Evolutionary conservation across 2,329 filamentous ascomycete species (phyloP).

Genomic region (Mollisiaceae sp.): DNA sequence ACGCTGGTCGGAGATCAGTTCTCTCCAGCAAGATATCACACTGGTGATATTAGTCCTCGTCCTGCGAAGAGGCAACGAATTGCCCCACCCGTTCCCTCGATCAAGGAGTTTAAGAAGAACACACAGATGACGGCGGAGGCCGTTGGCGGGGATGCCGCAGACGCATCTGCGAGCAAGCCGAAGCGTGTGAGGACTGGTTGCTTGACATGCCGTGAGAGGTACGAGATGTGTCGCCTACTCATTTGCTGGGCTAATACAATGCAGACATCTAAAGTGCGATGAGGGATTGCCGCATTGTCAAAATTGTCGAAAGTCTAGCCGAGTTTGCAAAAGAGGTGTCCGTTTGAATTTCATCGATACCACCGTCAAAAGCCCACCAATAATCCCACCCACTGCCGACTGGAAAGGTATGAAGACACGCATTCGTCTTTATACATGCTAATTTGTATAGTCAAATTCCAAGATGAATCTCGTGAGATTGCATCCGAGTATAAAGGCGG

Average conservation of each 20-base stretch:
- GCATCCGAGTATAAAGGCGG: conserved; percentile 90
- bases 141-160: conserved; percentile 24
- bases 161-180: conserved; percentile 58
- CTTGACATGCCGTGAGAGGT: conserved; percentile 82
- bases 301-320: conserved; percentile 88
- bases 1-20: conserved; percentile 40
- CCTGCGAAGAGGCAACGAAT: conserved; percentile 34
- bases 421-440: conserved; percentile 15
- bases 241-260: not conserved
- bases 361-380: conserved; percentile 69
- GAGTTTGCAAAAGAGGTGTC: conserved; percentile 84
- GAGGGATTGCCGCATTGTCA: conserved; percentile 67
- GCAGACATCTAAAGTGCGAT: conserved; percentile 82
- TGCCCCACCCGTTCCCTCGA: conserved; percentile 21
- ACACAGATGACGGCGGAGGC: conserved; percentile 37
- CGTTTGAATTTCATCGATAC: conserved; percentile 92
- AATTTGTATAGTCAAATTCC: conserved; percentile 67
- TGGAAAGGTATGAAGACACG: conserved; percentile 59
- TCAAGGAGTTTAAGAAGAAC: conserved; percentile 27
- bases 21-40: conserved; percentile 30
- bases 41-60: conserved; percentile 32
- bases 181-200: conserved; percentile 89
- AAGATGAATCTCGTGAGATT: conserved; percentile 88
- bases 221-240: not conserved
- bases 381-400: conserved; percentile 64